Evolutionary conservation across 1,284 basidiomycete genomes (phyloP).

Genomic region (Ceratobasidium sp.): DNA sequence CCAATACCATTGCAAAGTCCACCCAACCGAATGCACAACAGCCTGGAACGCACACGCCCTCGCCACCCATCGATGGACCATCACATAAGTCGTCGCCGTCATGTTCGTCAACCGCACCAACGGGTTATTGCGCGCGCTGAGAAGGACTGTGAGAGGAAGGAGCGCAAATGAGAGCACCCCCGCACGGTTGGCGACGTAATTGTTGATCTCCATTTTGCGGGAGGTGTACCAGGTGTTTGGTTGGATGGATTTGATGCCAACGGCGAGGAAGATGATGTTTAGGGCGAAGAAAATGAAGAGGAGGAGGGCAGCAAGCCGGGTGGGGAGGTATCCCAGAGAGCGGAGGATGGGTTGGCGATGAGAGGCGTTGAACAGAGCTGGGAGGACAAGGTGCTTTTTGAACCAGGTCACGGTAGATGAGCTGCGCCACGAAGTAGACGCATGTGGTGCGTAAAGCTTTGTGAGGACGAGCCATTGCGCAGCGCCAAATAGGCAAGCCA

Average conservation of each 20-base stretch:
- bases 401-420: conserved; percentile 8
- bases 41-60: conserved; percentile 35
- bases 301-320: conserved; percentile 16
- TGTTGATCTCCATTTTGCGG: conserved; percentile 29
- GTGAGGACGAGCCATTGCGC: not conserved
- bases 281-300: conserved; percentile 18
- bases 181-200: conserved; percentile 27
- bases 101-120: conserved; percentile 24
- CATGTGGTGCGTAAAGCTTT: conserved; percentile 1
- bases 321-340: conserved; percentile 27
- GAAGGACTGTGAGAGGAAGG: conserved; percentile 23
- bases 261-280: conserved; percentile 14
- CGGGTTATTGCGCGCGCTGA: conserved; percentile 34
- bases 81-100: conserved; percentile 22
- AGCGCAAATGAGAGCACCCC: conserved; percentile 32
- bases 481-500: conserved; percentile 10
- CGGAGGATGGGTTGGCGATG: conserved; percentile 20
- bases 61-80: conserved; percentile 37
- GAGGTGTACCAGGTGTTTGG: conserved; percentile 32
- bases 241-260: conserved; percentile 30
- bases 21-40: conserved; percentile 26
- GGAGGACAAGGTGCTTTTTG: conserved; percentile 25
- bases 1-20: conserved; percentile 41
- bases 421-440: conserved; percentile 1
- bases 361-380: conserved; percentile 21